Percentiles rank a stretch among this genome's conserved stretches.
These are phyloP conservation scores for Rhynchospora pubera DNA, from an alignment of 176 grass and related monocot species.

Conservation along the genomic window DNA sequence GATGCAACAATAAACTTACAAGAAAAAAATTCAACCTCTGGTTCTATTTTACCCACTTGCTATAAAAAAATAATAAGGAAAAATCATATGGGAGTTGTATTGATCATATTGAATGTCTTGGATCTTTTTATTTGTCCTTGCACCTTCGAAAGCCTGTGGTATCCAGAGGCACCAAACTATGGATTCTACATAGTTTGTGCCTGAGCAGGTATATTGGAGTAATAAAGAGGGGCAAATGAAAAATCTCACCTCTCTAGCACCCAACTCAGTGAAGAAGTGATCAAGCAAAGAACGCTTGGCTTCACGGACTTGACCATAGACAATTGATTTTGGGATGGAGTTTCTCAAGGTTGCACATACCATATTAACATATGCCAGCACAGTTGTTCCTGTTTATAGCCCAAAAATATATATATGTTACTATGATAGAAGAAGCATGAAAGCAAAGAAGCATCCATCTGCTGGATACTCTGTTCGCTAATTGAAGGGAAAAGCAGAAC, in stretches of 20 bases:
- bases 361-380: conserved; percentile 90
- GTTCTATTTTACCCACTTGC: not conserved
- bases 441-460: not conserved
- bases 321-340: conserved; percentile 92
- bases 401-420: conserved; percentile 1
- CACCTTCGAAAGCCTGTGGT: not conserved
- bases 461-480: not conserved
- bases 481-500: conserved; percentile 1
- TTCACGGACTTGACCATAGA: conserved; percentile 96
- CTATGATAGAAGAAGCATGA: not conserved
- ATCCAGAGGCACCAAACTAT: not conserved
- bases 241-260: conserved; percentile 74
- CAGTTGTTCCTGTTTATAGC: conserved; percentile 59
- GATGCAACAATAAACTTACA: not conserved
- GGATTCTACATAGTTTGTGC: not conserved
- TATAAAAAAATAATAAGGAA: not conserved
- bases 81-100: not conserved
- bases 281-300: conserved; percentile 94
- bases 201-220: not conserved
- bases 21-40: not conserved
- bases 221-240: not conserved
- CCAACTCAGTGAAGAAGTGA: conserved; percentile 97
- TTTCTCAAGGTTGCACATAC: conserved; percentile 77
- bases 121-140: not conserved
- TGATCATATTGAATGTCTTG: too few species aligned